Base-by-base conservation (phyloP, 306 rosid species). In the Dryas alaskensis region DNA sequence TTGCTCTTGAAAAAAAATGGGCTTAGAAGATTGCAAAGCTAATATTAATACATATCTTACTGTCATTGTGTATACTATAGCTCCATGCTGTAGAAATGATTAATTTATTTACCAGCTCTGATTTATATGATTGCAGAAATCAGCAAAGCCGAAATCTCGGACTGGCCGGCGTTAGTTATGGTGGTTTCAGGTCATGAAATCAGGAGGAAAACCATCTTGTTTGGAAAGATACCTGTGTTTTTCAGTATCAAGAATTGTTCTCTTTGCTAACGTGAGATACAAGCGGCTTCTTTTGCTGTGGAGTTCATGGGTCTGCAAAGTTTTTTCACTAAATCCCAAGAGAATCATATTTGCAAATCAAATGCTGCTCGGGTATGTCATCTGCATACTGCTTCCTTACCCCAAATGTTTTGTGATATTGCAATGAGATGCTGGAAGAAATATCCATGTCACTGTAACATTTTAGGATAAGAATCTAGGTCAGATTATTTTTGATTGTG, bases 71-170 rank as follows among this genome's bases (percentile, higher is more conserved):
- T 31, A 31, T 31, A 40, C 9, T 42, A 48, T 39, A 63, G 60
- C 63, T 37, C 50, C 11, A 54, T 75, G 52, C 48, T 55, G 14
- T 17, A 7, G 22, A 59, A 16, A 14, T 25, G 65, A 45, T 31
- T 31, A 31, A 31, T 14, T 72, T 10, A 16, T 62, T 85, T 51
- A 31, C 12, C 48, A 8, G 65, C 71, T 72, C 22, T n/a, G 37
- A 31, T 31, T 31, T 31, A 31, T 2, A 31, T 31, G 37, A 63
- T 75, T 80, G 89, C 89, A 95, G 99, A 95, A 85, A 84, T 86
- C 91, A 60, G 78, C 90, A 10, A 81, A 88, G 85, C 89, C 89
- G 0, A 95, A 88, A 84, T 64, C 89, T 58, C 88, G 99, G 84
- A 78, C 86, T 40, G 74, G 86, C 37, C 86, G 99, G 8, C 96